phyloP scores from a whole-genome alignment of 805 yeast species.

The Kodamaea sagamina region DNA sequence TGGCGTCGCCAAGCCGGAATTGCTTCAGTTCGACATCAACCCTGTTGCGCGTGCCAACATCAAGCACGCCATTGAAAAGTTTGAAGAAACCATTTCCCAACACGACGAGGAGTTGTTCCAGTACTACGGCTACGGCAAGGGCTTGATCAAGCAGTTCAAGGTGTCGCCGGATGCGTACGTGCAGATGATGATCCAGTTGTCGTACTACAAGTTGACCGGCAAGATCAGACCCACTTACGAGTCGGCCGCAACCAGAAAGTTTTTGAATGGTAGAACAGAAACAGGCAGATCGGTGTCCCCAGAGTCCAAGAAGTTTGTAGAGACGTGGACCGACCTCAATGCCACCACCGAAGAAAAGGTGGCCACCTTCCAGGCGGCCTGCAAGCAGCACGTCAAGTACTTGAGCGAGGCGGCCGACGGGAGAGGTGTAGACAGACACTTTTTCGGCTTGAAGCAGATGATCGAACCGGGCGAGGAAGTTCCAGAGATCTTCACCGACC shows the following conservation, averaged over 20 bases:
- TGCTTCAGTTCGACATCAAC: conserved; percentile 59
- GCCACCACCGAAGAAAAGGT: conserved; percentile 58
- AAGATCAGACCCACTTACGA: conserved; percentile 88
- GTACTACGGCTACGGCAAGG: conserved; percentile 83
- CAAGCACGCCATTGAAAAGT: conserved; percentile 54
- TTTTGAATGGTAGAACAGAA: conserved; percentile 89
- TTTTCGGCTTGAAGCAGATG: conserved; percentile 83
- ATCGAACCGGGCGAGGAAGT: conserved; percentile 56
- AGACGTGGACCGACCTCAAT: conserved; percentile 64
- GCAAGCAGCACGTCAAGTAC: conserved; percentile 71
- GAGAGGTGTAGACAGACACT: conserved; percentile 89
- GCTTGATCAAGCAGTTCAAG: conserved; percentile 78
- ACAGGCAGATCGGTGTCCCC: conserved; percentile 82
- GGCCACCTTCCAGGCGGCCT: conserved; percentile 68
- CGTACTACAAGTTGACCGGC: conserved; percentile 82
- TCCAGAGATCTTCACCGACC: conserved; percentile 74
- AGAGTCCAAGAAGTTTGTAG: conserved; percentile 70
- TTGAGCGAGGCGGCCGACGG: conserved; percentile 81
- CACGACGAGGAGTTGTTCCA: conserved; percentile 81
- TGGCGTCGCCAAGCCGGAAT: conserved; percentile 19
- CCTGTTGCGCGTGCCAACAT: conserved; percentile 55
- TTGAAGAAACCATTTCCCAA: conserved; percentile 55
- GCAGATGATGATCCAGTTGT: conserved; percentile 89
- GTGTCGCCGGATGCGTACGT: conserved; percentile 91
- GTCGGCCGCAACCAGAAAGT: conserved; percentile 91